Conservation (phyloP, 2,329 filamentous ascomycete species). For the Chrysoporthe puriensis region DNA sequence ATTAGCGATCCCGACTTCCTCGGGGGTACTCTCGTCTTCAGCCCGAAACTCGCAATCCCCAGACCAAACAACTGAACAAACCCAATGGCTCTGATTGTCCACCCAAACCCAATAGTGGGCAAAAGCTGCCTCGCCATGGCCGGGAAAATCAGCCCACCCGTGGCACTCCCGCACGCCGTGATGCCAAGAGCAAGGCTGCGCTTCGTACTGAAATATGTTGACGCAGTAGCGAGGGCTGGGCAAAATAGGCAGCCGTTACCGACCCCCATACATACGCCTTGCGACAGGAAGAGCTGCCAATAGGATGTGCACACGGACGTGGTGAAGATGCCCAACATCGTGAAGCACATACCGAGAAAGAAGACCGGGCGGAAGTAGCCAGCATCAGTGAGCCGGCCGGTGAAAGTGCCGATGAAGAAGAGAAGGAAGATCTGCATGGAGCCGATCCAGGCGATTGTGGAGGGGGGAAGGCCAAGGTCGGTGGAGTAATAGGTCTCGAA, state of each 20-base stretch:
- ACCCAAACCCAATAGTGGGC: slow-evolving; percentile 59
- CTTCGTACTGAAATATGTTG: slow-evolving; percentile 65
- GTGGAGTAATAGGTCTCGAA: slow-evolving; percentile 58
- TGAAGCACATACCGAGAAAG: slow-evolving; percentile 45
- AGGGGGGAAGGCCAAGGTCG: slow-evolving; percentile 44
- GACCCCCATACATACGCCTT: slow-evolving; percentile 58
- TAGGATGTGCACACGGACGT: slow-evolving; percentile 50
- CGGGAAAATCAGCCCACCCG: slow-evolving; percentile 64
- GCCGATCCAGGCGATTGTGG: slow-evolving; percentile 58
- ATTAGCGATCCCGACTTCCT: slow-evolving; percentile 54
- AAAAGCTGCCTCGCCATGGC: slow-evolving; percentile 60
- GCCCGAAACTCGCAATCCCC: slow-evolving; percentile 42
- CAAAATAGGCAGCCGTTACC: slow-evolving; percentile 68
- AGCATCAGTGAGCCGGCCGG: slow-evolving; percentile 57
- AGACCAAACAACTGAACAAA: slow-evolving; percentile 62
- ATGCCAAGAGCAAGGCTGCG: slow-evolving; percentile 65
- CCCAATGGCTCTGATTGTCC: slow-evolving; percentile 61
- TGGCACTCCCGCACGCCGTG: slow-evolving; percentile 60
- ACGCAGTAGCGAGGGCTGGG: slow-evolving; percentile 65
- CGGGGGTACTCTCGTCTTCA: slow-evolving; percentile 52
- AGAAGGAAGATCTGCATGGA: slow-evolving; percentile 58
- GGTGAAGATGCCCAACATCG: slow-evolving; percentile 51
- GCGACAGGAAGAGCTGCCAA: slow-evolving; percentile 59
- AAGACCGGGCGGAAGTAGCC: slow-evolving; percentile 54
- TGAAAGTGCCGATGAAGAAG: slow-evolving; percentile 58